Evolutionary conservation across 169 alveolate genomes (phyloP).

Genomic region (Plasmodium cynomolgi): DNA sequence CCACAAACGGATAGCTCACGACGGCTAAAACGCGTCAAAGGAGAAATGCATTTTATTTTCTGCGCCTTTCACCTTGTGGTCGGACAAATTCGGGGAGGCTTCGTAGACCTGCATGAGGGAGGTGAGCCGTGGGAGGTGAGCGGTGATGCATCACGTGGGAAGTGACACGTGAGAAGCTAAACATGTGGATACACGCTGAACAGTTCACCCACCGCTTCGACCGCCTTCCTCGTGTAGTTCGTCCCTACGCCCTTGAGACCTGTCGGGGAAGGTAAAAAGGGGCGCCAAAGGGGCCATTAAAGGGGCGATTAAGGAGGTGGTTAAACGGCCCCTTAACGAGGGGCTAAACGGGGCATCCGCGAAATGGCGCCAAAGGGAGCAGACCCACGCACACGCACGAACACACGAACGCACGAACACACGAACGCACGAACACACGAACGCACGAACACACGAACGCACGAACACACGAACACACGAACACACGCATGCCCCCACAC

Average conservation of each 20-base stretch:
- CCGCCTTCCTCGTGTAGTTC: slow-evolving; percentile 82
- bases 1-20: neutral
- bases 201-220: slow-evolving; percentile 74
- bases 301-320: neutral
- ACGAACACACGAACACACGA: slow-evolving; percentile 15
- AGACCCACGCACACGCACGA: neutral
- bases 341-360: too few species aligned
- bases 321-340: neutral
- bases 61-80: slow-evolving; percentile 44
- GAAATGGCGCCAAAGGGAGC: too few species aligned
- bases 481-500: slow-evolving; percentile 3
- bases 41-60: slow-evolving; percentile 4
- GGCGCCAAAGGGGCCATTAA: neutral
- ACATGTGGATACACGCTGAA: neutral
- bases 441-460: too few species aligned
- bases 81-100: slow-evolving; percentile 71
- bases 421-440: too few species aligned
- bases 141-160: too few species aligned
- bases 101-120: slow-evolving; percentile 38
- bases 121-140: neutral
- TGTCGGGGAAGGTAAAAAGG: slow-evolving; percentile 10
- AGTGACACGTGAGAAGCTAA: too few species aligned
- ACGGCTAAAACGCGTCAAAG: slow-evolving; percentile 58
- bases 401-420: too few species aligned
- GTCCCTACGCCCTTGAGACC: slow-evolving; percentile 83